phyloP scores from a whole-genome alignment of 257 asterid genomes.

The Fraxinus pennsylvanica region DNA sequence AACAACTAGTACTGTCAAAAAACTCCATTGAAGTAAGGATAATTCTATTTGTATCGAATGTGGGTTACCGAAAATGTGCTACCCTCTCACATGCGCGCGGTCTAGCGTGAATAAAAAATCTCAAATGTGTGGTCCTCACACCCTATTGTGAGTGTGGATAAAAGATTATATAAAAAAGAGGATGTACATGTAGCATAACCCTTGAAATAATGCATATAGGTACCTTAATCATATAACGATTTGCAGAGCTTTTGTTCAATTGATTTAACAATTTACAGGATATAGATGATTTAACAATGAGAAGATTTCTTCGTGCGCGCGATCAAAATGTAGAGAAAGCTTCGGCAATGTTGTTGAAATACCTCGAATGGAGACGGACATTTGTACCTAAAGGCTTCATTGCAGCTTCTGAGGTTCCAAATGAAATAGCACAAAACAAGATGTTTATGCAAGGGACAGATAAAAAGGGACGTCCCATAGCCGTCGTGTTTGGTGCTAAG shows the following conservation, averaged over 20 bases:
- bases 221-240: not conserved
- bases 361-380: constrained; percentile 55
- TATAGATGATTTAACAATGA: constrained; percentile 54
- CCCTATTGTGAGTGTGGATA: too few species aligned
- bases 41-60: too few species aligned
- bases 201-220: too few species aligned
- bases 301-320: constrained; percentile 85
- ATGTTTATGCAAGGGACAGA: constrained; percentile 72
- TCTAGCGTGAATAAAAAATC: too few species aligned
- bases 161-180: too few species aligned
- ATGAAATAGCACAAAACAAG: constrained; percentile 68
- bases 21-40: too few species aligned
- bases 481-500: constrained; percentile 54
- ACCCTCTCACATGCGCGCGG: too few species aligned
- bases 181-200: too few species aligned
- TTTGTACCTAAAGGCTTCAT: constrained; percentile 66
- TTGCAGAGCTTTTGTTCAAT: not conserved
- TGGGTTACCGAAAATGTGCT: too few species aligned
- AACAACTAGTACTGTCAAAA: not conserved
- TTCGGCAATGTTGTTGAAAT: constrained; percentile 53
- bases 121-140: too few species aligned
- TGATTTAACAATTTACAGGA: constrained; percentile 40
- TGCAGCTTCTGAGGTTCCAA: constrained; percentile 44
- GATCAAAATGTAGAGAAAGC: constrained; percentile 61
- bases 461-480: constrained; percentile 63